These are phyloP conservation scores for Fraxinus anomala DNA, from an alignment of 257 asterid genomes.

Conservation along the genomic window DNA sequence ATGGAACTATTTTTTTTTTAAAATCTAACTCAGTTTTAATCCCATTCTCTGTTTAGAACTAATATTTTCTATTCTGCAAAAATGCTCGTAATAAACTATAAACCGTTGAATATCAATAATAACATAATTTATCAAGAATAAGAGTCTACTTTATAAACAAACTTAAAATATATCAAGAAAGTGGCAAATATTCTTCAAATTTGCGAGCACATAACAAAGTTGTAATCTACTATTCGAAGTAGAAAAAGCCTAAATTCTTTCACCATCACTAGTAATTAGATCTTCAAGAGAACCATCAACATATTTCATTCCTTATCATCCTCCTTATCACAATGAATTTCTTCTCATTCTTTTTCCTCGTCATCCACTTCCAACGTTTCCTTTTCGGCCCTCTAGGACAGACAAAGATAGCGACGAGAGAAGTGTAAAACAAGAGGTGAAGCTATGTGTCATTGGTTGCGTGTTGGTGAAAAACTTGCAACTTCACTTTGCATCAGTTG, in stretches of 20 bases:
- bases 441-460: neutral
- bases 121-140: neutral
- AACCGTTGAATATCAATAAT: neutral
- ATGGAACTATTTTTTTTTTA: neutral
- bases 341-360: neutral
- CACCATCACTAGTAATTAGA: neutral
- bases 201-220: neutral
- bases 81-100: neutral
- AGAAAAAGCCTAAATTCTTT: neutral
- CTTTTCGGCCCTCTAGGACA: neutral
- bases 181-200: neutral
- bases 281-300: neutral
- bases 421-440: neutral
- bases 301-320: neutral
- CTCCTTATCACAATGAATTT: neutral
- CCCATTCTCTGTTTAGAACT: neutral
- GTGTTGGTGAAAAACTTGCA: neutral
- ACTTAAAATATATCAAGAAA: neutral
- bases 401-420: neutral
- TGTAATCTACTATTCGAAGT: neutral
- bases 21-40: neutral
- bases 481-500: neutral
- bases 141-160: neutral
- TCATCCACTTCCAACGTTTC: neutral
- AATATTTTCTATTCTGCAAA: neutral